Conservation (phyloP, 331 rosid genomes). For the Pyracantha coccinea region DNA sequence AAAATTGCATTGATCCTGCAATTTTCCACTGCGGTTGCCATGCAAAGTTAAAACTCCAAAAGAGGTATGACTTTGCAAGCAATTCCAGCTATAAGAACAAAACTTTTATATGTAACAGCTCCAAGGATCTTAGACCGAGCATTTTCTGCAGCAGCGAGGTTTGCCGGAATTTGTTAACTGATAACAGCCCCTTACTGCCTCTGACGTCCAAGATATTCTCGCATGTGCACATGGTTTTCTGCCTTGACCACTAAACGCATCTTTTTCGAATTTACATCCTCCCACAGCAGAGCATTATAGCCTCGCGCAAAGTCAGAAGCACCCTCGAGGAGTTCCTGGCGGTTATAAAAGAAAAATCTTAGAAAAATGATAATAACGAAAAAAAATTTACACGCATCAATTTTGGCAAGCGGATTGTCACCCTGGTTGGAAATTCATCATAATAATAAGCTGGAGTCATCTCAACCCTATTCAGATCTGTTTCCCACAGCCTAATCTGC, state of each 20-base stretch:
- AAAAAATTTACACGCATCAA: background rate
- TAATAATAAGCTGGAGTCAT: slow-evolving; percentile 55
- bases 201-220: slow-evolving; percentile 66
- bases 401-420: slow-evolving; percentile 16
- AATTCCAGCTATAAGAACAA: background rate
- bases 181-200: slow-evolving; percentile 35
- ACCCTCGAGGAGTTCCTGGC: slow-evolving; percentile 78
- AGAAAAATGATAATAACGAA: background rate
- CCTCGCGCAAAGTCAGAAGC: slow-evolving; percentile 90
- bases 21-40: background rate
- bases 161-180: background rate
- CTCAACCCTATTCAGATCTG: slow-evolving; percentile 88
- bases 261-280: slow-evolving; percentile 65
- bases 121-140: background rate
- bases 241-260: slow-evolving; percentile 73
- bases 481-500: slow-evolving; percentile 90
- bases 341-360: slow-evolving; percentile 3
- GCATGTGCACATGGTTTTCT: slow-evolving; percentile 59
- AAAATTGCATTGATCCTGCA: background rate
- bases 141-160: background rate
- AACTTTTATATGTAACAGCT: background rate
- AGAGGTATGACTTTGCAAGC: background rate
- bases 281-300: slow-evolving; percentile 84
- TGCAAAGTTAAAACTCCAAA: background rate
- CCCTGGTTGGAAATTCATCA: slow-evolving; percentile 87